Percentiles rank a stretch among this genome's conserved stretches.
These are phyloP conservation scores for Hypoxylon sp. DNA, from an alignment of 2,329 filamentous ascomycete genomes.

Conservation along the genomic window DNA sequence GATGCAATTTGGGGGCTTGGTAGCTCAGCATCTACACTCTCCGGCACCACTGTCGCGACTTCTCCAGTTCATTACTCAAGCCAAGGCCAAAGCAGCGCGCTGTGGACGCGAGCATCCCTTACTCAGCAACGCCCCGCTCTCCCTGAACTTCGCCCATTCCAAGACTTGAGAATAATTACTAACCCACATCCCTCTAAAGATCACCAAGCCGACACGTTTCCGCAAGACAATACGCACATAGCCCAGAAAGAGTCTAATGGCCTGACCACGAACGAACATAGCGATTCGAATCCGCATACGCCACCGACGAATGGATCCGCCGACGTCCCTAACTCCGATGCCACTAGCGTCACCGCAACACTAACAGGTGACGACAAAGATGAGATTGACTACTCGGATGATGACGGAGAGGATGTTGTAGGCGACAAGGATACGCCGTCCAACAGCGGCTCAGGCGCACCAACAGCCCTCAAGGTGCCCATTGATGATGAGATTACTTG, in stretches of 20 bases:
- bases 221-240: constrained; percentile 23
- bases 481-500: constrained; percentile 55
- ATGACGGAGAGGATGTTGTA: constrained; percentile 54
- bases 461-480: constrained; percentile 44
- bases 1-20: constrained; percentile 30
- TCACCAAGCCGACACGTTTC: constrained; percentile 36
- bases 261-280: constrained; percentile 20
- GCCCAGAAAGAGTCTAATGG: constrained; percentile 20
- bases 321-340: constrained; percentile 55
- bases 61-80: not conserved
- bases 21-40: not conserved
- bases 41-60: not conserved
- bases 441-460: constrained; percentile 44
- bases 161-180: constrained; percentile 36
- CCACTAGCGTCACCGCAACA: constrained; percentile 56
- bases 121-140: not conserved
- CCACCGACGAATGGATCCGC: constrained; percentile 42
- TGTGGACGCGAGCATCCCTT: not conserved
- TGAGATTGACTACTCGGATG: constrained; percentile 57
- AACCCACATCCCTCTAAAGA: constrained; percentile 46
- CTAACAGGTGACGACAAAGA: constrained; percentile 54
- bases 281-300: constrained; percentile 32
- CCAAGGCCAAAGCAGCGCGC: not conserved
- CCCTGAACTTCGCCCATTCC: constrained; percentile 3
- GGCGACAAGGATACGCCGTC: constrained; percentile 41